A percentile compares a stretch with the other conserved stretches of the same genome.
Conservation (phyloP, 306 rosid species). For the Aeschynomene evenia region DNA sequence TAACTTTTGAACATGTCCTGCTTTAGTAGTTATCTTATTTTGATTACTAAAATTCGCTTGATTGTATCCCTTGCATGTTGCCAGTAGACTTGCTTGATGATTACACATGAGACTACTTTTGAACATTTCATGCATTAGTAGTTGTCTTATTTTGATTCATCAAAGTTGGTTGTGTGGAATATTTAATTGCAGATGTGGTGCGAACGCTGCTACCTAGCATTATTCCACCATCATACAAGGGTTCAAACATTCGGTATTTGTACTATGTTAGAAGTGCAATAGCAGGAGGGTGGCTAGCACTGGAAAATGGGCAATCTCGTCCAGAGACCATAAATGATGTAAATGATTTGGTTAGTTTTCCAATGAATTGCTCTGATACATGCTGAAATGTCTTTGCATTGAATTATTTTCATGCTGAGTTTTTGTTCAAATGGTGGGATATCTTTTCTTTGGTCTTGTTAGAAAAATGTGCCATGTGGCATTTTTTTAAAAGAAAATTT, state of each 20-base stretch:
- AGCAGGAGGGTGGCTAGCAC: constrained; percentile 74
- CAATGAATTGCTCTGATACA: constrained; percentile 36
- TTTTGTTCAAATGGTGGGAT: constrained; percentile 16
- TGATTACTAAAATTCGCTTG: background rate
- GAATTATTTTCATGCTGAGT: constrained; percentile 7
- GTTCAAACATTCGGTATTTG: constrained; percentile 86
- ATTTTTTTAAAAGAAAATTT: background rate
- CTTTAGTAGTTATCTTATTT: too few relatives aligned
- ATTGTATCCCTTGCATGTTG: background rate
- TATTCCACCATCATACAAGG: constrained; percentile 97
- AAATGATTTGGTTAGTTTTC: constrained; percentile 67
- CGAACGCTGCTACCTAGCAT: constrained; percentile 57
- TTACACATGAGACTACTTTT: constrained; percentile 13
- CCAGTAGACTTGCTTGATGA: background rate
- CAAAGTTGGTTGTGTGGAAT: constrained; percentile 19
- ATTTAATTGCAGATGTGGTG: constrained; percentile 64
- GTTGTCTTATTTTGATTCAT: background rate
- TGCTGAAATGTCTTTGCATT: constrained; percentile 5
- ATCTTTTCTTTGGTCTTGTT: background rate
- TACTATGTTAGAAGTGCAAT: constrained; percentile 72
- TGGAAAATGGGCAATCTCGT: constrained; percentile 79
- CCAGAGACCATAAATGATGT: constrained; percentile 62
- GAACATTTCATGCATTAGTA: background rate
- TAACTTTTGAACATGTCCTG: too few relatives aligned
- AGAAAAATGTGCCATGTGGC: background rate